Evolutionary conservation across 306 rosid genomes (phyloP), one percentile per base, ranked within the genome.

Genomic region (Rosa chinensis): DNA sequence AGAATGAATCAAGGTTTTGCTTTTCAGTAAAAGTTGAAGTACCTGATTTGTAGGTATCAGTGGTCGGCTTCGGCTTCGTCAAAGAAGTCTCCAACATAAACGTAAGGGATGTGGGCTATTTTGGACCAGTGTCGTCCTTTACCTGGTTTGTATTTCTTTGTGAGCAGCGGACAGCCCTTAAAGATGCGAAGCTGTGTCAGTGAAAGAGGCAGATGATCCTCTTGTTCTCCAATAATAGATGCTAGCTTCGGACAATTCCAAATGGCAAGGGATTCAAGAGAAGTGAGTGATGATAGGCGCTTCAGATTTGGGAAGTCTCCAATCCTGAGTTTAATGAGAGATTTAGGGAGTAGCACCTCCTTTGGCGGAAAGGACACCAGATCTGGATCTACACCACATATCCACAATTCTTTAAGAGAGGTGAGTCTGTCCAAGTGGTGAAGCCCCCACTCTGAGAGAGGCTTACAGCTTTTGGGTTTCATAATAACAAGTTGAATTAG

Each of bases 371-470:
- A 66, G 23, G 49, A 66, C 7, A 18, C 45, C 16, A 66, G 6
- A 17, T 18, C 0, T 37, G 5, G 25, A 66, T 66, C 72, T 40
- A 39, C 72, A 40, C 72, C 28, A 18, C 1, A 0, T 14, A 66
- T 18, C 25, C 28, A 18, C 25, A 66, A 18, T 49, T 66, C 25
- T 40, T 12, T 68, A 1, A 78, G 58, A 23, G 75, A 55, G 20
- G 56, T 42, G 40, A 78, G 81, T 23, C 1, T 25, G 20, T 68
- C 5, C 67, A 78, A 61, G 21, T 68, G n/a, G 21, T 68, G n/a
- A 55, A 72, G 66, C 5, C 71, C 71, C 71, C 71, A 66, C 25
- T 37, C 13, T 1, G 72, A 18, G 14, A 66, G 72, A 5, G 49
- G 72, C 72, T 40, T 39, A 18, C 49, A 66, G 13, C 47, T 39